These are phyloP conservation scores for Rhizophagus prolifer DNA, from an alignment of 192 early-diverging fungal genomes.

Conservation along the genomic window DNA sequence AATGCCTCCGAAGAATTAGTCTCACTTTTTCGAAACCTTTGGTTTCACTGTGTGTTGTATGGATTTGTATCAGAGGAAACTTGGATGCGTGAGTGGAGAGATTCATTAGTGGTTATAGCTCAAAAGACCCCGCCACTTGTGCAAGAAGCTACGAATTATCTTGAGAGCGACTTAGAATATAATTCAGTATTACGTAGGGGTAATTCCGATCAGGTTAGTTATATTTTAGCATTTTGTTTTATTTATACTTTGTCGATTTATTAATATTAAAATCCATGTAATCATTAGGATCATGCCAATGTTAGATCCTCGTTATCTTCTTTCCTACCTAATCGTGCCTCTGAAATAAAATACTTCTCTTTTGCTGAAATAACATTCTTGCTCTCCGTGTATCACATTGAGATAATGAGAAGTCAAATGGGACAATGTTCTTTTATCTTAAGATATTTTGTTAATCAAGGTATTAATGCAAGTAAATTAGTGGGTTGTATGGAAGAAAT, in stretches of 20 bases:
- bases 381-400: conserved; percentile 80
- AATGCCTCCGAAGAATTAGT: conserved; percentile 62
- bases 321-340: conserved; percentile 55
- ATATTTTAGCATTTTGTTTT: not conserved
- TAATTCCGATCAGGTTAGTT: conserved; percentile 45
- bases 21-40: conserved; percentile 81
- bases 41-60: conserved; percentile 84
- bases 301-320: conserved; percentile 56
- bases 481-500: conserved; percentile 76
- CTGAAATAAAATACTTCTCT: conserved; percentile 60
- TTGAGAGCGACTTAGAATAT: conserved; percentile 85
- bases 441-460: conserved; percentile 84
- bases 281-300: conserved; percentile 47
- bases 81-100: conserved; percentile 77
- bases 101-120: conserved; percentile 70
- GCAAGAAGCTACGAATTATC: conserved; percentile 67
- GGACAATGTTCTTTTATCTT: conserved; percentile 72
- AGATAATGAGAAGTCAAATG: conserved; percentile 69
- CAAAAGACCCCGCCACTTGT: conserved; percentile 83
- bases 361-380: conserved; percentile 80
- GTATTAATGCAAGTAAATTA: conserved; percentile 74
- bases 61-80: conserved; percentile 71
- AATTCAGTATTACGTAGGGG: conserved; percentile 77
- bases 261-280: not conserved
- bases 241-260: not conserved